Conservation (phyloP, 2,329 filamentous ascomycete species). For the Penicillium crustosum region DNA sequence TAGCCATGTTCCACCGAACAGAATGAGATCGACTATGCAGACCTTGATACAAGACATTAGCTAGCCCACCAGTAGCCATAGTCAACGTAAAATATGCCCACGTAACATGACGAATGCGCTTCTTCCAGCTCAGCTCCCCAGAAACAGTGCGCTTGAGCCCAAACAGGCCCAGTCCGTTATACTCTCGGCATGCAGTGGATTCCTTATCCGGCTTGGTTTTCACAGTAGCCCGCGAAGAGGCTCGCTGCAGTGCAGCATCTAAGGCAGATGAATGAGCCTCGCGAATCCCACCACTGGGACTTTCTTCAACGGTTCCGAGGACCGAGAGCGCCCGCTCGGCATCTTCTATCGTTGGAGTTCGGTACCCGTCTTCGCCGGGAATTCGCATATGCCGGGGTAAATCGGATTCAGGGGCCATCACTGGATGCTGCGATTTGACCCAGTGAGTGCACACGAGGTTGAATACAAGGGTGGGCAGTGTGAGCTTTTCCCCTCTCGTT, state of each 20-base stretch:
- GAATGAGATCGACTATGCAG: constrained; percentile 24
- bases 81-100: constrained; percentile 80
- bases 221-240: constrained; percentile 21
- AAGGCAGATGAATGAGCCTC: constrained; percentile 33
- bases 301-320: constrained; percentile 9
- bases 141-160: constrained; percentile 20
- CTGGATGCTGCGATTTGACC: background rate
- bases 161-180: constrained; percentile 18
- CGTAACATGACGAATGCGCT: constrained; percentile 62
- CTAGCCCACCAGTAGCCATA: constrained; percentile 61
- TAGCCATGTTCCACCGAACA: background rate
- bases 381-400: constrained; percentile 37
- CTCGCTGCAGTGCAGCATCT: constrained; percentile 25
- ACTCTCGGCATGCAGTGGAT: constrained; percentile 7
- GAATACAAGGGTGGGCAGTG: background rate
- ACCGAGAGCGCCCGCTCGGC: constrained; percentile 29
- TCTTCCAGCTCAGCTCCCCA: constrained; percentile 47
- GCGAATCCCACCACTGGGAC: constrained; percentile 15
- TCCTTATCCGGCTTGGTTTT: constrained; percentile 7
- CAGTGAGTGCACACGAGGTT: no score
- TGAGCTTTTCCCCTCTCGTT: background rate
- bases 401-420: constrained; percentile 22
- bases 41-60: constrained; percentile 61
- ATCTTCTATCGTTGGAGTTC: constrained; percentile 49
- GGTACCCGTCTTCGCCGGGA: constrained; percentile 46